These are phyloP conservation scores for Anastatica hierochuntica DNA, from an alignment of 345 rosid genomes.

Conservation along the genomic window DNA sequence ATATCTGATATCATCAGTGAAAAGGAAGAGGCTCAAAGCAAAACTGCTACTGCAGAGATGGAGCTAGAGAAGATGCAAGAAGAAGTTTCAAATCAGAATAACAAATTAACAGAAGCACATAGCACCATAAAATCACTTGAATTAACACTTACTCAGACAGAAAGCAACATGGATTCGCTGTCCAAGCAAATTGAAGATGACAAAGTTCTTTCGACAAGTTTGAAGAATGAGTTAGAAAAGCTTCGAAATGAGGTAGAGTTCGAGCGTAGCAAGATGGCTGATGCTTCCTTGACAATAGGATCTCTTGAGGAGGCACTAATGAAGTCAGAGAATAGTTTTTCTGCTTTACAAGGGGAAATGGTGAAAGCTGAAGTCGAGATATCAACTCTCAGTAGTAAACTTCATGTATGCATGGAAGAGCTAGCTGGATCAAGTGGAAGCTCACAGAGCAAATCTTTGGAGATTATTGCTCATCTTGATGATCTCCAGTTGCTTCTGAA, in stretches of 20 bases:
- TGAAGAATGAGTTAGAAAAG: constrained; percentile 52
- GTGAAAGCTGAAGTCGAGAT: constrained; percentile 49
- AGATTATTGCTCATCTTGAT: constrained; percentile 40
- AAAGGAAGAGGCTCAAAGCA: constrained; percentile 58
- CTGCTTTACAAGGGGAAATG: constrained; percentile 51
- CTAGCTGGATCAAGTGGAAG: constrained; percentile 56
- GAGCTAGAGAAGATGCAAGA: constrained; percentile 49
- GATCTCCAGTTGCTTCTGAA: constrained; percentile 46
- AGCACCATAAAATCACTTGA: constrained; percentile 52
- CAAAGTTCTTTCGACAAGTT: constrained; percentile 27
- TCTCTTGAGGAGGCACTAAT: constrained; percentile 50
- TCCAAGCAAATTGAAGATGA: constrained; percentile 40
- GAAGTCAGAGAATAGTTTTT: constrained; percentile 41
- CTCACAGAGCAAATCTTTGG: constrained; percentile 42
- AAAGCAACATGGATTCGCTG: constrained; percentile 35
- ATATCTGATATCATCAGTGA: constrained; percentile 44
- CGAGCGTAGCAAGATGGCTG: constrained; percentile 39
- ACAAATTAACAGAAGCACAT: constrained; percentile 47
- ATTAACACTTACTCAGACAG: constrained; percentile 45
- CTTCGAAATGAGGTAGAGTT: constrained; percentile 47
- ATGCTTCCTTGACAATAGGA: constrained; percentile 40
- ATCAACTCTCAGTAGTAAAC: constrained; percentile 48
- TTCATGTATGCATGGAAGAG: constrained; percentile 72
- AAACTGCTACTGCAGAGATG: constrained; percentile 37
- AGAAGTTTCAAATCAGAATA: constrained; percentile 39